Base-by-base conservation (phyloP, 1,284 basidiomycete genomes). In the Ganoderma lucidum region DNA sequence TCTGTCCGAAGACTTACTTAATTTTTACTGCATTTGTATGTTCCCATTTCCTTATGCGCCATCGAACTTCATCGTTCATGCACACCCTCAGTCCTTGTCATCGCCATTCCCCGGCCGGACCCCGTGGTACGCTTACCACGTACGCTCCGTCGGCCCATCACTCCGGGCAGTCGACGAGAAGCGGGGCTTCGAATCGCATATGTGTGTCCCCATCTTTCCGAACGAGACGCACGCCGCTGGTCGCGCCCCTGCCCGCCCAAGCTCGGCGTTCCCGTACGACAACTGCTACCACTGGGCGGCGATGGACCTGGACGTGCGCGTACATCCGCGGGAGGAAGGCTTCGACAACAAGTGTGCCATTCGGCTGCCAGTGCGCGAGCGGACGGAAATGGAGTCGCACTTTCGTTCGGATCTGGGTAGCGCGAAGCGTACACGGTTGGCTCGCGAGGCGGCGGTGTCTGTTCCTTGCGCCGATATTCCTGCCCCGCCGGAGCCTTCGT, bases 281-380 rank as follows among this genome's bases (percentile, higher is more conserved):
- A 66, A 70, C 42, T 70, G 68, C 59, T 70, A 64, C 35, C 68
- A 70, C 39, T 70, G 68, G 68, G 6, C 44, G 3, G 23, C 9
- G 19, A 30, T 30, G 39, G 56, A 55, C 1, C 14, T 64, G 15
- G 45, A 56, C 15, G n/a, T 65, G 12, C 58, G 63, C 0, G 53
- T 69, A 2, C 64, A 23, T 19, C 3, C 28, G 14, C 14, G 48
- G 2, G 44, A 63, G 23, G 56, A 61, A 23, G 35, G 30, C 0
- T 68, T 63, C 14, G 37, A 63, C 35, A 10, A 42, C 37, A 12
- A n/a, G 6, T 15, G 53, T 10, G 53, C 53, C 53, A 35, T 56
- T 9, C 1, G 17, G 6, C 53, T 56, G 3, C 1, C 15, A 19
- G 53, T 19, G 0, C 15, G 53, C 19, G 30, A 56, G 53, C n/a